Evolutionary conservation across 495 filamentous ascomycete genomes (phyloP).

Genomic region (Recurvomyces mirabilis): DNA sequence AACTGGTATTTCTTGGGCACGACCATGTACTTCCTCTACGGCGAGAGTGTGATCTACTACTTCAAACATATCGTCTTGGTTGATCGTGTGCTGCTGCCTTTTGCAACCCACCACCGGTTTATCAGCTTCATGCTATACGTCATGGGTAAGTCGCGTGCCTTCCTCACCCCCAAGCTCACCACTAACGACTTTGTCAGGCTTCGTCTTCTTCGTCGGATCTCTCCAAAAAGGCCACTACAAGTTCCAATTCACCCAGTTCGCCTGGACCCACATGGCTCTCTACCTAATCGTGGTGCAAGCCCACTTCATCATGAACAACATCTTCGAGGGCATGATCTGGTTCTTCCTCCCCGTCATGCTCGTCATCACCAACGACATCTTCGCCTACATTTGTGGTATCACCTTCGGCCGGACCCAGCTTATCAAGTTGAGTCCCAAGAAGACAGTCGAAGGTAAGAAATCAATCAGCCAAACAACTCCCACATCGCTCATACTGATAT

Average conservation of each 20-base stretch:
- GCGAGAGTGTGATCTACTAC: conserved; percentile 98
- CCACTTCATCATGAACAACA: conserved; percentile 99
- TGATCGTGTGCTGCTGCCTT: conserved; percentile 81
- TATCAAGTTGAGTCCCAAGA: conserved; percentile 97
- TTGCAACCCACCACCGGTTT: conserved; percentile 96
- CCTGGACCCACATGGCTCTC: conserved; percentile 98
- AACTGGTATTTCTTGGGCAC: conserved; percentile 99
- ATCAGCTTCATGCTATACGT: conserved; percentile 97
- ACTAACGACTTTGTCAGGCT: too few species aligned
- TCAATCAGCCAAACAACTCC: not conserved
- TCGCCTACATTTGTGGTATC: conserved; percentile 95
- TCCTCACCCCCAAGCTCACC: too few species aligned
- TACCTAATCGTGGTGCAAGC: conserved; percentile 97
- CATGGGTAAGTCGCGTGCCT: conserved; percentile 53
- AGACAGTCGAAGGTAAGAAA: conserved; percentile 72
- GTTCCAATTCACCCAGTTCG: conserved; percentile 98
- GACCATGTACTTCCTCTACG: conserved; percentile 98
- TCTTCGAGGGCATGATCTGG: conserved; percentile 99
- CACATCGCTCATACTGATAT: not conserved
- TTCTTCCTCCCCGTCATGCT: conserved; percentile 94
- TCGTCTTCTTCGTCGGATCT: conserved; percentile 97
- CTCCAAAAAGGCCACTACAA: conserved; percentile 90
- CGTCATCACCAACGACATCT: conserved; percentile 98
- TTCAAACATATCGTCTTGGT: conserved; percentile 97
- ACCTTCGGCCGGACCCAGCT: conserved; percentile 92